phyloP scores from a whole-genome alignment of 768 basidiomycete genomes.

The Tremella mesenterica region DNA sequence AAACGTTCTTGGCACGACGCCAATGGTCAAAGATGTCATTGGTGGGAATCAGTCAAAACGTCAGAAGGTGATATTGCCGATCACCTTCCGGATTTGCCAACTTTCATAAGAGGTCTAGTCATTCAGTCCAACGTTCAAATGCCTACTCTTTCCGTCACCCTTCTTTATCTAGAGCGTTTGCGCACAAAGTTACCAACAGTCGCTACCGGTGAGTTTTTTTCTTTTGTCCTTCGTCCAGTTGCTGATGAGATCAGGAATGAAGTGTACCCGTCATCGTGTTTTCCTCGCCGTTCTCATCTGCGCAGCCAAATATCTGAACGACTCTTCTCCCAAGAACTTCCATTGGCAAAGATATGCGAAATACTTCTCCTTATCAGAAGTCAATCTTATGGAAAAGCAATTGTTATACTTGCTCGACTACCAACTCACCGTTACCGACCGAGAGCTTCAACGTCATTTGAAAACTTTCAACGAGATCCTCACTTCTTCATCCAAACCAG shows the following conservation, averaged over 20 bases:
- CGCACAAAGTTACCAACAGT: constrained; percentile 67
- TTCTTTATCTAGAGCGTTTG: constrained; percentile 84
- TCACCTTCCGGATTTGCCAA: constrained; percentile 60
- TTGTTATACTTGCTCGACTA: constrained; percentile 81
- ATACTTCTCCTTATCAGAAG: constrained; percentile 56
- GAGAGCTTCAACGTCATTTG: constrained; percentile 57
- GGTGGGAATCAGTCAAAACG: constrained; percentile 33
- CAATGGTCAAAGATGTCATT: constrained; percentile 40
- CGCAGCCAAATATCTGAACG: constrained; percentile 83
- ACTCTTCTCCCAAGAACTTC: constrained; percentile 80
- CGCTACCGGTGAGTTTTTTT: constrained; percentile 61
- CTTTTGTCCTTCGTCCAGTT: background rate
- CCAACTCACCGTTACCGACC: constrained; percentile 80
- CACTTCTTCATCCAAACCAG: background rate
- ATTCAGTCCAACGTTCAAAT: constrained; percentile 79
- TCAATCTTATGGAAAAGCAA: constrained; percentile 97
- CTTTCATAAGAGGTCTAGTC: constrained; percentile 76
- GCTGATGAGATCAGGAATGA: constrained; percentile 46
- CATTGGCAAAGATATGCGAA: constrained; percentile 72
- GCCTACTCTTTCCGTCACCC: constrained; percentile 76
- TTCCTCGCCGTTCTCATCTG: constrained; percentile 83
- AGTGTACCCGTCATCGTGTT: constrained; percentile 68
- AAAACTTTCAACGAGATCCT: constrained; percentile 50
- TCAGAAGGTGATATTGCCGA: constrained; percentile 23
- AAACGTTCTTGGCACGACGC: constrained; percentile 44